Conservation (phyloP, 2,329 filamentous ascomycete genomes). For the Pseudogymnoascus sp. region DNA sequence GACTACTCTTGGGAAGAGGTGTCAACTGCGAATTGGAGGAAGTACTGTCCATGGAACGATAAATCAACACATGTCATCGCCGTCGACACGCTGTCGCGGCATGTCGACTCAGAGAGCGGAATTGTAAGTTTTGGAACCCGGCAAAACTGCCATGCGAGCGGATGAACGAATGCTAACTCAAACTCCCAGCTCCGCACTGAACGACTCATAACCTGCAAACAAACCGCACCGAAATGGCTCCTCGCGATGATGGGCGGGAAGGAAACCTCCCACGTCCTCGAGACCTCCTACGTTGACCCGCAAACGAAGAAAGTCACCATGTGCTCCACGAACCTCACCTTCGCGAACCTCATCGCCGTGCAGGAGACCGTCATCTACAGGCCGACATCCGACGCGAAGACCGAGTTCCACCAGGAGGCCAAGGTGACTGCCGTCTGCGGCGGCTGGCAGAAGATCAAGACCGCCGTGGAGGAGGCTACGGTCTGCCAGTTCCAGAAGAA, state of each 20-base stretch:
- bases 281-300: constrained; percentile 92
- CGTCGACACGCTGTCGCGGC: constrained; percentile 82
- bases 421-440: constrained; percentile 91
- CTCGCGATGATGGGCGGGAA: constrained; percentile 68
- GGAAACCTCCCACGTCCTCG: constrained; percentile 83
- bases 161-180: constrained; percentile 10
- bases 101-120: constrained; percentile 53
- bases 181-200: constrained; percentile 56
- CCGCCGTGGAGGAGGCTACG: constrained; percentile 87
- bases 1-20: constrained; percentile 99
- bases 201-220: constrained; percentile 55
- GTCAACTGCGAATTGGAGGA: constrained; percentile 94
- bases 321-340: constrained; percentile 92
- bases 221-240: constrained; percentile 72
- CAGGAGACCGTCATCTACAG: constrained; percentile 88
- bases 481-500: constrained; percentile 89
- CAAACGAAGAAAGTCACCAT: constrained; percentile 80
- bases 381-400: constrained; percentile 51
- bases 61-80: constrained; percentile 95
- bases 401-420: constrained; percentile 80
- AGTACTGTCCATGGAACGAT: constrained; percentile 98
- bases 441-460: constrained; percentile 95
- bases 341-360: constrained; percentile 80
- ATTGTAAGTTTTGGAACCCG: constrained; percentile 44
- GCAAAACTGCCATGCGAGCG: constrained; percentile 2